A percentile compares a stretch with the other conserved stretches of the same genome.
Conservation (phyloP, 768 basidiomycete genomes). For the Dendrothele bispora region DNA sequence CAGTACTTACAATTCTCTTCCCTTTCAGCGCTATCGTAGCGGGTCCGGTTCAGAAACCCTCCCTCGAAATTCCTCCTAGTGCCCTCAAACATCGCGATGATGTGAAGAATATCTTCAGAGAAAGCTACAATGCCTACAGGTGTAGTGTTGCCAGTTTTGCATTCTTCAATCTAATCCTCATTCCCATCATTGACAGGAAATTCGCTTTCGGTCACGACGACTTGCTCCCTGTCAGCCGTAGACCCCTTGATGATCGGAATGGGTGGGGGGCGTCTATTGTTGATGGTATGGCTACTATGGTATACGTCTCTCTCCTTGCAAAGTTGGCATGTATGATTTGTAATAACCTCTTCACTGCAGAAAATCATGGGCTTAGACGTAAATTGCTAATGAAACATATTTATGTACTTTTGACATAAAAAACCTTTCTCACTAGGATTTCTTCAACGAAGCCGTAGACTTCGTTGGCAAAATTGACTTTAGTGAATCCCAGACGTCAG, state of each 20-base stretch:
- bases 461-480: conserved; percentile 43
- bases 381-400: not conserved
- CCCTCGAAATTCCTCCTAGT: conserved; percentile 34
- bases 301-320: conserved; percentile 18
- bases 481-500: conserved; percentile 31
- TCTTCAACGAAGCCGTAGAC: conserved; percentile 43
- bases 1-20: no score
- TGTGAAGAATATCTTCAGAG: conserved; percentile 40
- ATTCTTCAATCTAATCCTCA: not conserved
- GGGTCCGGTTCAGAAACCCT: conserved; percentile 34
- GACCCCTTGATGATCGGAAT: conserved; percentile 9
- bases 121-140: conserved; percentile 48
- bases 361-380: conserved; percentile 42
- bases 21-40: no score
- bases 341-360: no score
- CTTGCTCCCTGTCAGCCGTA: conserved; percentile 12
- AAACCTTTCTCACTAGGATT: no score
- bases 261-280: conserved; percentile 27
- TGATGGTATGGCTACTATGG: conserved; percentile 48
- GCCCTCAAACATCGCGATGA: conserved; percentile 31
- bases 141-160: conserved; percentile 9
- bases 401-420: no score
- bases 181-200: conserved; percentile 33
- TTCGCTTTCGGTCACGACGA: conserved; percentile 54
- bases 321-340: not conserved